phyloP scores from a whole-genome alignment of 306 rosid species.

The Arachis hypogaea region DNA sequence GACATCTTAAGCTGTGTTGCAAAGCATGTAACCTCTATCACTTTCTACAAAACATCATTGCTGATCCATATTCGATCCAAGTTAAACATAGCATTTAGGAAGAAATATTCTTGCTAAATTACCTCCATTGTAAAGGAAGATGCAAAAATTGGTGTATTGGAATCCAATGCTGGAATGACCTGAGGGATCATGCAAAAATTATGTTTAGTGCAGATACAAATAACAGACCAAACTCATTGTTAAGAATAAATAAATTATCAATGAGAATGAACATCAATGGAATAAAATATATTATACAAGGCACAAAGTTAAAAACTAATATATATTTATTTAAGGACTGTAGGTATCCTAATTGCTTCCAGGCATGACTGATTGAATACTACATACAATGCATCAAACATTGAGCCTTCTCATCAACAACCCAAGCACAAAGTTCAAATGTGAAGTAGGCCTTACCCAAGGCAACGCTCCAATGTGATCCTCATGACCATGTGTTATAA shows the following conservation, averaged over 20 bases:
- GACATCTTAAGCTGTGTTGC: no score
- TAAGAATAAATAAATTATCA: slow-evolving; percentile 18
- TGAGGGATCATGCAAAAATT: slow-evolving; percentile 44
- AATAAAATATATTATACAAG: neutral
- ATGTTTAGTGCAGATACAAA: slow-evolving; percentile 29
- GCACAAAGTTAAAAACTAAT: neutral
- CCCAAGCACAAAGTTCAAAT: slow-evolving; percentile 27
- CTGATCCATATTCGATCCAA: slow-evolving; percentile 22
- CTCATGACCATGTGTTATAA: slow-evolving; percentile 97
- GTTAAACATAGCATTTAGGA: slow-evolving; percentile 28
- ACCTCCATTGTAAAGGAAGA: slow-evolving; percentile 99
- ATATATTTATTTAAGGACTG: slow-evolving; percentile 4
- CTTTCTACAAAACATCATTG: slow-evolving; percentile 12
- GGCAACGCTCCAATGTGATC: slow-evolving; percentile 99
- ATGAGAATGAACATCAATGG: slow-evolving; percentile 20
- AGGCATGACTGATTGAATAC: slow-evolving; percentile 7
- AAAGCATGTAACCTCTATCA: slow-evolving; percentile 8
- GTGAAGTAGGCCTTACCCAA: slow-evolving; percentile 82
- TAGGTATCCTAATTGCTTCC: neutral
- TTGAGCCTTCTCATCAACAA: slow-evolving; percentile 1
- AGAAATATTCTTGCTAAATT: slow-evolving; percentile 1
- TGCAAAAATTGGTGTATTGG: slow-evolving; percentile 86
- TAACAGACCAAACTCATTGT: slow-evolving; percentile 23
- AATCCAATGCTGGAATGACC: slow-evolving; percentile 96
- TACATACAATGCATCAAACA: slow-evolving; percentile 20